These are phyloP conservation scores for Moringa oleifera DNA, from an alignment of 345 rosid species.

Conservation along the genomic window DNA sequence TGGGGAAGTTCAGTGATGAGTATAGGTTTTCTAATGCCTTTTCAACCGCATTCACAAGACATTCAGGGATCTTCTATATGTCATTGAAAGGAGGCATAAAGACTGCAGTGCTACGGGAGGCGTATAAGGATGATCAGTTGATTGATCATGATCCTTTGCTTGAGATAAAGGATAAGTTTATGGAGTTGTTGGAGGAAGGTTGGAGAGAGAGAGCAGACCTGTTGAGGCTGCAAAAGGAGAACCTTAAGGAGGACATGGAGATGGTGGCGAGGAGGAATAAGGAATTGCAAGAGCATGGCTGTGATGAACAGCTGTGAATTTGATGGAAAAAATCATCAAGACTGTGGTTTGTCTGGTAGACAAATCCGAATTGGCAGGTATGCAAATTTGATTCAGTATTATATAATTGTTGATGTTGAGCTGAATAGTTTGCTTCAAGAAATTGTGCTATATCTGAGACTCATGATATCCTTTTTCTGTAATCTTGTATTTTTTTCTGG, in stretches of 20 bases:
- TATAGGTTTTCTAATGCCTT: constrained; percentile 75
- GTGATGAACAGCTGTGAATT: constrained; percentile 16
- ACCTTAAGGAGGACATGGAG: constrained; percentile 35
- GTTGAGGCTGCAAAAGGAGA: constrained; percentile 32
- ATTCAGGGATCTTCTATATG: constrained; percentile 84
- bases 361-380: neutral
- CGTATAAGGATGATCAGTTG: constrained; percentile 52
- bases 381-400: no score
- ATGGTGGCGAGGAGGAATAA: constrained; percentile 25
- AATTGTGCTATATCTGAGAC: neutral
- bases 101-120: constrained; percentile 79
- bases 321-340: neutral
- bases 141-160: constrained; percentile 64
- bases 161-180: constrained; percentile 65
- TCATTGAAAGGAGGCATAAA: constrained; percentile 80
- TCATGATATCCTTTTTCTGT: no score
- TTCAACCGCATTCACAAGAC: constrained; percentile 73
- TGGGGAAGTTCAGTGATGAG: constrained; percentile 76
- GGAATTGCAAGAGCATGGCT: constrained; percentile 20
- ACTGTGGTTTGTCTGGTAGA: no score
- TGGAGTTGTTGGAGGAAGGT: constrained; percentile 57
- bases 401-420: no score
- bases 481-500: neutral
- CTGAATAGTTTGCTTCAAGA: neutral
- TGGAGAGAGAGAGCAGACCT: constrained; percentile 54